These are phyloP conservation scores for Aspergillus wentii DNA, from an alignment of 495 filamentous ascomycete species.

Conservation along the genomic window DNA sequence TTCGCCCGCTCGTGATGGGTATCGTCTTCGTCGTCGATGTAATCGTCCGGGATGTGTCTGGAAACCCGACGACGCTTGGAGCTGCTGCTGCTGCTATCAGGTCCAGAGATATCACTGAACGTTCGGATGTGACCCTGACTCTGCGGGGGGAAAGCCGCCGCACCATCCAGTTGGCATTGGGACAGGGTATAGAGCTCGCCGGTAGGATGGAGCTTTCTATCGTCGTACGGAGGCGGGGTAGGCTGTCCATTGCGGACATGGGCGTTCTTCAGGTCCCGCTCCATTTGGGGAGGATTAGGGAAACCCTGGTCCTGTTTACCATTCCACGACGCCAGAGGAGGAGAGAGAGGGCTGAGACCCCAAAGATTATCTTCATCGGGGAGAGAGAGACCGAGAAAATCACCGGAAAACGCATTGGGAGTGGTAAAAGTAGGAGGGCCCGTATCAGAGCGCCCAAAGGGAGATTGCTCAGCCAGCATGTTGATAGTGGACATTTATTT, in stretches of 20 bases:
- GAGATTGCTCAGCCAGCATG: slow-evolving; percentile 11
- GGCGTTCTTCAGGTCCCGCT: slow-evolving; percentile 31
- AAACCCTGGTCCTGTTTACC: slow-evolving; percentile 19
- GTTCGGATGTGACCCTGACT: not conserved
- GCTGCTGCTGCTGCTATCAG: slow-evolving; percentile 6
- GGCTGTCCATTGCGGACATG: slow-evolving; percentile 40
- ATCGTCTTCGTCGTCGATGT: no score
- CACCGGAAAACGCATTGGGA: no score
- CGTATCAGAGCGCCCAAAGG: slow-evolving; percentile 2
- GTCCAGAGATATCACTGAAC: slow-evolving; percentile 2
- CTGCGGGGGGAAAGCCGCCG: not conserved
- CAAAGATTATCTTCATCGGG: slow-evolving; percentile 32
- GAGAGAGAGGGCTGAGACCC: slow-evolving; percentile 27
- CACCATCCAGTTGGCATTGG: not conserved
- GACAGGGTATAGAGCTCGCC: slow-evolving; percentile 4
- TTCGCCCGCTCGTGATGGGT: slow-evolving; percentile 23
- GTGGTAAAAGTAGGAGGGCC: no score
- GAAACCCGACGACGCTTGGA: slow-evolving; percentile 8
- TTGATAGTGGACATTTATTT: slow-evolving; percentile 12
- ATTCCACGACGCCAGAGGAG: slow-evolving; percentile 19
- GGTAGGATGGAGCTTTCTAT: slow-evolving; percentile 12
- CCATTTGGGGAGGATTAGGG: slow-evolving; percentile 15
- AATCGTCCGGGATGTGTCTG: slow-evolving; percentile 11
- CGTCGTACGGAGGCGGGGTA: slow-evolving; percentile 35
- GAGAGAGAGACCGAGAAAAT: slow-evolving; percentile 24